A percentile compares a stretch with the other conserved stretches of the same genome.
Evolutionary conservation across 2,329 filamentous ascomycete genomes (phyloP).

Genomic region (Ascomycota sp.): DNA sequence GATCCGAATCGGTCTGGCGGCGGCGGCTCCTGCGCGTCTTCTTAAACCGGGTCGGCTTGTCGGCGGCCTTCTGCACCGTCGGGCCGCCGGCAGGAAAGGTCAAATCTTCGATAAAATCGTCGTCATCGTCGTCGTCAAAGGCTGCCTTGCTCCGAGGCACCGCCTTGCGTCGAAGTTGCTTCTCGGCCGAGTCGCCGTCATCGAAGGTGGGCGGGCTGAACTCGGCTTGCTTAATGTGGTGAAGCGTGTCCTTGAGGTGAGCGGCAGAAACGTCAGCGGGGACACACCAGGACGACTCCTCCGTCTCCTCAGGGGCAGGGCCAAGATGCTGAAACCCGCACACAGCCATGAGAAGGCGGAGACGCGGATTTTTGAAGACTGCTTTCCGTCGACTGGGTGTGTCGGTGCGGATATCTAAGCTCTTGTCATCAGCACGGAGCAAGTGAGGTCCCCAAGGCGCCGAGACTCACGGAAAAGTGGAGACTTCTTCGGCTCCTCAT

Average conservation of each 20-base stretch:
- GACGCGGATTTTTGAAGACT: constrained; percentile 72
- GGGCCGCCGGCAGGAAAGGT: constrained; percentile 50
- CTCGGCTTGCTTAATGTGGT: constrained; percentile 54
- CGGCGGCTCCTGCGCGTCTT: constrained; percentile 21
- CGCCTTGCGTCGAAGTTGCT: constrained; percentile 55
- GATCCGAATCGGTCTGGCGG: constrained; percentile 16
- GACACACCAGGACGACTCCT: constrained; percentile 58
- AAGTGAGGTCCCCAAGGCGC: not conserved
- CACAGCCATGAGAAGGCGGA: constrained; percentile 64
- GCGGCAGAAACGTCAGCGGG: constrained; percentile 41
- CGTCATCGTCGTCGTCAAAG: constrained; percentile 50
- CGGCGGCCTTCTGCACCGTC: constrained; percentile 28
- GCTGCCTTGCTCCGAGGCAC: constrained; percentile 30
- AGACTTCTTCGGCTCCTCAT: constrained; percentile 9
- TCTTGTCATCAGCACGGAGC: constrained; percentile 8
- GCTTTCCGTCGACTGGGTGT: constrained; percentile 44
- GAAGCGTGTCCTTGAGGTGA: constrained; percentile 43
- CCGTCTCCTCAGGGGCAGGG: constrained; percentile 39
- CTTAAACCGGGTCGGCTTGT: constrained; percentile 34
- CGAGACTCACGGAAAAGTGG: constrained; percentile 13
- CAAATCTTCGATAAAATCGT: constrained; percentile 28
- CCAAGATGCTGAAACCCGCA: constrained; percentile 42
- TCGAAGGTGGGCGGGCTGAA: constrained; percentile 59
- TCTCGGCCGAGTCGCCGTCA: constrained; percentile 48
- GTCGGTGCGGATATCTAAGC: constrained; percentile 38